phyloP scores from a whole-genome alignment of 2,329 filamentous ascomycete species.

The Diaporthe nobilis region DNA sequence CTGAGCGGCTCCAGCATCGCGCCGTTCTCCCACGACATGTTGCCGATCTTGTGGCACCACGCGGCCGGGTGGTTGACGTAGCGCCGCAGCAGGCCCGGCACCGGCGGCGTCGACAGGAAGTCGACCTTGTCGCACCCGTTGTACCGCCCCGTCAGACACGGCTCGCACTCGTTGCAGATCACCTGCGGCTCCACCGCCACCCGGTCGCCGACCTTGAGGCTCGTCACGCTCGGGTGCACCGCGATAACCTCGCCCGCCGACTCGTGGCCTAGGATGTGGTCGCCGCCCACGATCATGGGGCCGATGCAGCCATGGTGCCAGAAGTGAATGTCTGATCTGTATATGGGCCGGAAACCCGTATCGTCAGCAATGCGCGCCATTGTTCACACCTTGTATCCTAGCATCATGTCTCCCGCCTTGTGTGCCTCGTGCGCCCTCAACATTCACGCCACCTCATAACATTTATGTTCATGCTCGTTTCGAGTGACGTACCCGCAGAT shows the following conservation, averaged over 20 bases:
- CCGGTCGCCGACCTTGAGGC: slow-evolving; percentile 86
- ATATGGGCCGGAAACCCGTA: background rate
- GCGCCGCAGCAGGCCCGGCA: slow-evolving; percentile 87
- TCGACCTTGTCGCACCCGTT: slow-evolving; percentile 91
- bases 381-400: background rate
- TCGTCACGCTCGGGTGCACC: slow-evolving; percentile 83
- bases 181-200: slow-evolving; percentile 96
- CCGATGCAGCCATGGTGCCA: slow-evolving; percentile 97
- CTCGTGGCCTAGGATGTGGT: slow-evolving; percentile 96
- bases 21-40: slow-evolving; percentile 93
- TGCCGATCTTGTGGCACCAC: slow-evolving; percentile 96
- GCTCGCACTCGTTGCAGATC: slow-evolving; percentile 91
- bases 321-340: slow-evolving; percentile 93
- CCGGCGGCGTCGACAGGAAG: slow-evolving; percentile 92
- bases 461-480: background rate
- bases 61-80: slow-evolving; percentile 95
- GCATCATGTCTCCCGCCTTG: background rate
- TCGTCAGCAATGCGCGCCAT: slow-evolving; percentile 31
- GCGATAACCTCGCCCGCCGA: slow-evolving; percentile 88
- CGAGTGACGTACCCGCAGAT: slow-evolving; percentile 84
- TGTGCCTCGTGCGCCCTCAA: background rate
- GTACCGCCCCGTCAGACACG: slow-evolving; percentile 92
- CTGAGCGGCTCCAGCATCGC: slow-evolving; percentile 91
- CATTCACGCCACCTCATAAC: background rate
- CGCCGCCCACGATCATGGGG: slow-evolving; percentile 90